A percentile compares a stretch with the other conserved stretches of the same genome.
Conservation (phyloP, 2,329 filamentous ascomycete species). For the Colletotrichum somersetense region DNA sequence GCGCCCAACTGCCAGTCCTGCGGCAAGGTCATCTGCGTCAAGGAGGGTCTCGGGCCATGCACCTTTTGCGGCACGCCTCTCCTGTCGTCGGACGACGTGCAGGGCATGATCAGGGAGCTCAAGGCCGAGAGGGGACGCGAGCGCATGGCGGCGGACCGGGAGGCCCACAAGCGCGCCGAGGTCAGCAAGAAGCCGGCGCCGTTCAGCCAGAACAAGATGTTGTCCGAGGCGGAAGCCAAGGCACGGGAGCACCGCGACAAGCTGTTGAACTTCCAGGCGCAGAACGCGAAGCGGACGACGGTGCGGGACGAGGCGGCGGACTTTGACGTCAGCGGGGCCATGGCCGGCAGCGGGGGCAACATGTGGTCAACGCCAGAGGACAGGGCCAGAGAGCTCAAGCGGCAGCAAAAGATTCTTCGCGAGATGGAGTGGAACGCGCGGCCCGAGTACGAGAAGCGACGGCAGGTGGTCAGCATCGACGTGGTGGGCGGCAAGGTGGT, state of each 20-base stretch:
- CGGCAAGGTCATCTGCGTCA: constrained; percentile 94
- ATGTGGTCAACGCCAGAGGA: constrained; percentile 90
- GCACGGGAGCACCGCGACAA: constrained; percentile 85
- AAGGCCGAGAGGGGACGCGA: constrained; percentile 89
- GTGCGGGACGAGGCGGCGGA: constrained; percentile 86
- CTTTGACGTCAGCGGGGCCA: constrained; percentile 65
- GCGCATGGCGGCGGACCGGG: constrained; percentile 85
- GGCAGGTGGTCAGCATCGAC: constrained; percentile 87
- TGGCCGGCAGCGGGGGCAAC: constrained; percentile 64
- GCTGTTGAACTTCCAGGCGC: constrained; percentile 83
- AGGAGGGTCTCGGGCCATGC: constrained; percentile 93
- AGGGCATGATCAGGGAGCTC: constrained; percentile 86
- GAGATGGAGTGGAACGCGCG: constrained; percentile 89
- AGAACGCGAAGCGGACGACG: constrained; percentile 86
- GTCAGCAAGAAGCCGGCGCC: constrained; percentile 71
- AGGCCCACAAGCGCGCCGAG: constrained; percentile 74
- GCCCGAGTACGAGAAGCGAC: constrained; percentile 90
- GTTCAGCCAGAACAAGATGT: constrained; percentile 65
- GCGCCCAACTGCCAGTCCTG: constrained; percentile 94
- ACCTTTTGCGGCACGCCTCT: constrained; percentile 87
- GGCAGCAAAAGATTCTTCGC: constrained; percentile 84
- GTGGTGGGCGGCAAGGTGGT: constrained; percentile 83
- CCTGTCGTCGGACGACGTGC: constrained; percentile 78
- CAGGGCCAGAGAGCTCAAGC: constrained; percentile 84
- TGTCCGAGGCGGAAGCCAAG: constrained; percentile 72